Base-by-base conservation (phyloP, 306 rosid genomes). In the Dalbergia cultrata region DNA sequence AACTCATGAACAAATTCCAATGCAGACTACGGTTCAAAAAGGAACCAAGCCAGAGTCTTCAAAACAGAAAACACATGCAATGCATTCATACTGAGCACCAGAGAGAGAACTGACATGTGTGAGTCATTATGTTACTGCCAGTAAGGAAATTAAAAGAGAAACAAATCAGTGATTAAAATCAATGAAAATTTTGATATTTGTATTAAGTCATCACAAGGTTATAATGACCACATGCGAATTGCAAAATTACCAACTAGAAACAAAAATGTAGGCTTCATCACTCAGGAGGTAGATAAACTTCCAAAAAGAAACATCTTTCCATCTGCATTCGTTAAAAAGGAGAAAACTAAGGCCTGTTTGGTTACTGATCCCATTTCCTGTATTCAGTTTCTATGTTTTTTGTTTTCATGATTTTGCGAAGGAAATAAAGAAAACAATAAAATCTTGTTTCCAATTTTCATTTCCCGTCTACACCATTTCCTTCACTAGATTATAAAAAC, bases 61-160 rank as follows among this genome's bases (percentile, higher is more conserved):
- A 37, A 64, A 52, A 53, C 22, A 53, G 6, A 13, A 70, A 21
- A 44, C 59, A 68, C 22, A 9, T n/a, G 74, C 74, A 77, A 67
- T 54, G 45, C 52, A 39, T 18, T 54, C 44, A 54, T 39, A 39
- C 19, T 45, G 16, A 65, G 17, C 14, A 26, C 67, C 44, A 41
- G 16, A 59, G 7, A 68, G 16, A 19, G 31, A 9, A 8, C 0
- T 13, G 8, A 1, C 3, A 5, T 56, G 61, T 7, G 11, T 56
- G 61, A 6, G 13, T 35, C 22, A 34, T 13, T 33, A 72, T 41
- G 9, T 11, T 7, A 43, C 19, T 53, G 22, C 8, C 60, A 5
- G n/a, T 14, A 26, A 78, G 17, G n/a, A 49, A 14, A 49, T 13
- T 13, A 50, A 50, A 50, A 50, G 57, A 50, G 17, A 50, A 50